Percentiles rank a stretch among this genome's conserved stretches.
Conservation (phyloP, 306 rosid genomes). For the Fragaria ananassa region DNA sequence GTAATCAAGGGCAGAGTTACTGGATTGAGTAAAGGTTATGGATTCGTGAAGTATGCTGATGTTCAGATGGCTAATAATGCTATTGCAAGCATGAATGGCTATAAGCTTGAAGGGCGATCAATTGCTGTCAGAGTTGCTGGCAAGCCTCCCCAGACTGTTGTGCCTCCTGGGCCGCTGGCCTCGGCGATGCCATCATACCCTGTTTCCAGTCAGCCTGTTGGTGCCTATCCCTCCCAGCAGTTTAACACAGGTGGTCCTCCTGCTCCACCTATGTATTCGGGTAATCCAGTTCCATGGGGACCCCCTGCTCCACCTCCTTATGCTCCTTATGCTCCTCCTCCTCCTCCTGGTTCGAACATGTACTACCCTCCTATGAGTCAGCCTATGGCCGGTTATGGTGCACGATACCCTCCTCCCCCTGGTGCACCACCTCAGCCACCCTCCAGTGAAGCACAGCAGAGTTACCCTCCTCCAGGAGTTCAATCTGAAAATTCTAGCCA, state of each 20-base stretch:
- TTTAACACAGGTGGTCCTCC: slow-evolving; percentile 71
- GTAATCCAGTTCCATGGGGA: slow-evolving; percentile 91
- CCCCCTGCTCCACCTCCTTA: slow-evolving; percentile 84
- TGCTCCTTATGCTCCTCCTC: slow-evolving; percentile 67
- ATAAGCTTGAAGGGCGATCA: slow-evolving; percentile 85
- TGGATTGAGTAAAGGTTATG: slow-evolving; percentile 91
- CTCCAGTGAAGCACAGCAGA: slow-evolving; percentile 69
- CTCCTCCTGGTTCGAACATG: slow-evolving; percentile 82
- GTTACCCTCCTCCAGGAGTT: slow-evolving; percentile 92
- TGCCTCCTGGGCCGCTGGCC: slow-evolving; percentile 84
- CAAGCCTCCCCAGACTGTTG: slow-evolving; percentile 91
- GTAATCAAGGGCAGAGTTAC: slow-evolving; percentile 84
- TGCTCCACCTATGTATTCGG: slow-evolving; percentile 56
- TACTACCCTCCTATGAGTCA: slow-evolving; percentile 74
- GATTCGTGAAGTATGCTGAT: slow-evolving; percentile 92
- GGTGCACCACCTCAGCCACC: slow-evolving; percentile 75
- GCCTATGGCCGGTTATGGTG: slow-evolving; percentile 71
- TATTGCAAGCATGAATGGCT: slow-evolving; percentile 83
- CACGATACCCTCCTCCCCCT: slow-evolving; percentile 87
- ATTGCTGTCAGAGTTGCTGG: slow-evolving; percentile 99
- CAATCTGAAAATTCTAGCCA: slow-evolving; percentile 66
- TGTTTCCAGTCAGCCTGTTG: slow-evolving; percentile 62
- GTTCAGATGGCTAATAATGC: slow-evolving; percentile 91
- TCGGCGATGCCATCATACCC: slow-evolving; percentile 72
- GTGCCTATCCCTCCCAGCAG: slow-evolving; percentile 91